These are phyloP conservation scores for Kurtzmaniella natalensis DNA, from an alignment of 1,139 yeast genomes.

Conservation along the genomic window DNA sequence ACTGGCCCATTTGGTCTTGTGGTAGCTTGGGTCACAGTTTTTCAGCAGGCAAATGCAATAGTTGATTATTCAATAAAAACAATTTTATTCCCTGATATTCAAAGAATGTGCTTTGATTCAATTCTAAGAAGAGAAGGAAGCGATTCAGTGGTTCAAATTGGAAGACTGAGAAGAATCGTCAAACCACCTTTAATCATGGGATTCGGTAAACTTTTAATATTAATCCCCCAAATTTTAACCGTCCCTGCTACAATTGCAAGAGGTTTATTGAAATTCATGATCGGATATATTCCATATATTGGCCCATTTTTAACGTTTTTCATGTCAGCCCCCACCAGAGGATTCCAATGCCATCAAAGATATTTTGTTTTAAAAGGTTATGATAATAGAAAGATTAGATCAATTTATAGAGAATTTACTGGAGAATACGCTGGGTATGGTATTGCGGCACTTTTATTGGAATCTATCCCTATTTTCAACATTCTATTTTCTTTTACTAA, in stretches of 20 bases:
- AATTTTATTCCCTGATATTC: conserved; percentile 54
- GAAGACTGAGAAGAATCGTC: conserved; percentile 35
- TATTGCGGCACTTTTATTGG: conserved; percentile 51
- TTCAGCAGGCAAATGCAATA: conserved; percentile 49
- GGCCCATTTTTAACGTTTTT: conserved; percentile 58
- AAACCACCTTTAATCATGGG: conserved; percentile 29
- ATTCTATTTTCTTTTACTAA: conserved; percentile 63
- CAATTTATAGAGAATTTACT: conserved; percentile 23
- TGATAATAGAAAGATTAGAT: conserved; percentile 32
- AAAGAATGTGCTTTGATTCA: conserved; percentile 53
- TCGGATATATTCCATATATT: conserved; percentile 54
- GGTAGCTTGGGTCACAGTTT: conserved; percentile 49
- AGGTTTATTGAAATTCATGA: conserved; percentile 25
- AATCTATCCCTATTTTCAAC: conserved; percentile 57
- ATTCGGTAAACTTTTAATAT: conserved; percentile 18
- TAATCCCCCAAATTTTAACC: conserved; percentile 21
- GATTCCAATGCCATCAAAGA: conserved; percentile 50
- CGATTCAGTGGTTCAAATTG: conserved; percentile 45
- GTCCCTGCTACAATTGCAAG: conserved; percentile 24
- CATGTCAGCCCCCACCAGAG: conserved; percentile 57
- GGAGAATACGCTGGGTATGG: conserved; percentile 52
- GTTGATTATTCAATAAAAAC: conserved; percentile 47
- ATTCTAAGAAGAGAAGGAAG: conserved; percentile 48
- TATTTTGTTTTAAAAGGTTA: conserved; percentile 60
- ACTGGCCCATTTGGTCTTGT: conserved; percentile 53